A percentile compares a stretch with the other conserved stretches of the same genome.
Conservation (phyloP, 2,329 filamentous ascomycete species). For the Emmonsia crescens region DNA sequence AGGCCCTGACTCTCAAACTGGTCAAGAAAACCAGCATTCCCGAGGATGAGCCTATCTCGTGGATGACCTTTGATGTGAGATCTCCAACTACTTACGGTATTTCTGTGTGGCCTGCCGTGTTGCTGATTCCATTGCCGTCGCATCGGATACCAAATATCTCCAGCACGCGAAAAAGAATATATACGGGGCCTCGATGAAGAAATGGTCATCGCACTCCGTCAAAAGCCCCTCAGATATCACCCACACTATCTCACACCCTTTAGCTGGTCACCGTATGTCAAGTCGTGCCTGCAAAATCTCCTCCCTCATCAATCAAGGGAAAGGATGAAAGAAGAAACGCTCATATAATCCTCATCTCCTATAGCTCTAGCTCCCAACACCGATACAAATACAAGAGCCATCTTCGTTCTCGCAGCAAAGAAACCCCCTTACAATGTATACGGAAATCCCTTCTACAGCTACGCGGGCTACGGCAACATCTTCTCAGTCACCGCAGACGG, state of each 20-base stretch:
- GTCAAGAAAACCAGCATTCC: slow-evolving; percentile 74
- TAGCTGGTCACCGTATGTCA: slow-evolving; percentile 61
- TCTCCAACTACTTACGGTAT: slow-evolving; percentile 1
- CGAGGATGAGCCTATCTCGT: slow-evolving; percentile 76
- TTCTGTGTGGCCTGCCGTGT: neutral
- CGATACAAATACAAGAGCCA: slow-evolving; percentile 73
- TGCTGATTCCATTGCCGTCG: neutral
- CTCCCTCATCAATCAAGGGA: neutral
- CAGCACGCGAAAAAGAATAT: slow-evolving; percentile 74
- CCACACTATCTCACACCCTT: slow-evolving; percentile 62
- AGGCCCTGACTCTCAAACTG: slow-evolving; percentile 60
- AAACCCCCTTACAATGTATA: slow-evolving; percentile 73
- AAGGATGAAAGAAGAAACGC: slow-evolving; percentile 2
- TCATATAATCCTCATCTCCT: slow-evolving; percentile 5
- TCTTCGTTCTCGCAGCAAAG: slow-evolving; percentile 72
- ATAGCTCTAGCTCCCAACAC: slow-evolving; percentile 56
- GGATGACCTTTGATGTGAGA: slow-evolving; percentile 81
- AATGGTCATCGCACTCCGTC: slow-evolving; percentile 75
- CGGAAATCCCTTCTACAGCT: slow-evolving; percentile 81
- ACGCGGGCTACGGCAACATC: slow-evolving; percentile 72
- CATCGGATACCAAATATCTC: neutral
- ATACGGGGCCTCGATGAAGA: slow-evolving; percentile 88
- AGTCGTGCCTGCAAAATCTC: neutral
- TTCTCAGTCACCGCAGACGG: slow-evolving; percentile 36
- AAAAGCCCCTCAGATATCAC: slow-evolving; percentile 64